A percentile compares a stretch with the other conserved stretches of the same genome.
phyloP scores from a whole-genome alignment of 225 moss, liverwort and hornwort species.

The Pseudisothecium myosuroides region DNA sequence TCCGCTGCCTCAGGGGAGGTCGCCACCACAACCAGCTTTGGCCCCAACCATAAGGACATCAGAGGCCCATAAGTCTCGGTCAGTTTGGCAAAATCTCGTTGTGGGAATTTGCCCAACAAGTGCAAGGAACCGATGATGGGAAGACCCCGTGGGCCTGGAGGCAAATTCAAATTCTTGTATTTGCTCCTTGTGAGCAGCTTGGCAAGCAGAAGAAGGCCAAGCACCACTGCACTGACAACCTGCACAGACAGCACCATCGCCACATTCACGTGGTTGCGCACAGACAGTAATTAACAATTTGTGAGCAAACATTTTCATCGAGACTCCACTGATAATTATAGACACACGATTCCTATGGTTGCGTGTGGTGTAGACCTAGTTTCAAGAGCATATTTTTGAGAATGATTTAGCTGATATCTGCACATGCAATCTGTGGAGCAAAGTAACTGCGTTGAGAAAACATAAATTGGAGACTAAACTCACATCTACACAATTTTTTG shows the following conservation, averaged over 20 bases:
- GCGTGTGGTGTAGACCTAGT: too few species aligned
- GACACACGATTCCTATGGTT: too few species aligned
- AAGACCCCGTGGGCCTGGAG: not conserved
- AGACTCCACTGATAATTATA: too few species aligned
- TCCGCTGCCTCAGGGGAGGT: not conserved
- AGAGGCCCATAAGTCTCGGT: not conserved
- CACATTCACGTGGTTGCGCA: not conserved
- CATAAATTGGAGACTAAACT: not conserved
- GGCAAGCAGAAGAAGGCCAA: not conserved
- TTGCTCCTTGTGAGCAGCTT: not conserved
- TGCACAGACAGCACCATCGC: not conserved
- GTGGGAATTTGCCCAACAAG: not conserved
- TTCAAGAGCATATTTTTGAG: not conserved
- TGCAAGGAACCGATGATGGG: not conserved
- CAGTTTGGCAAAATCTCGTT: not conserved
- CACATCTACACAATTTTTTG: not conserved
- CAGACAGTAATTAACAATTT: not conserved
- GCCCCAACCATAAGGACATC: not conserved
- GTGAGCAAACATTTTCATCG: not conserved
- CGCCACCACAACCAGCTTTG: not conserved
- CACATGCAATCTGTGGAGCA: not conserved
- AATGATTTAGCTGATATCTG: not conserved
- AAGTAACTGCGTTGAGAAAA: not conserved
- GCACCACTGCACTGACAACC: not conserved
- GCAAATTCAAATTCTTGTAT: not conserved